These are phyloP conservation scores for Thelonectria discophora DNA, from an alignment of 2,329 filamentous ascomycete genomes.

Conservation along the genomic window DNA sequence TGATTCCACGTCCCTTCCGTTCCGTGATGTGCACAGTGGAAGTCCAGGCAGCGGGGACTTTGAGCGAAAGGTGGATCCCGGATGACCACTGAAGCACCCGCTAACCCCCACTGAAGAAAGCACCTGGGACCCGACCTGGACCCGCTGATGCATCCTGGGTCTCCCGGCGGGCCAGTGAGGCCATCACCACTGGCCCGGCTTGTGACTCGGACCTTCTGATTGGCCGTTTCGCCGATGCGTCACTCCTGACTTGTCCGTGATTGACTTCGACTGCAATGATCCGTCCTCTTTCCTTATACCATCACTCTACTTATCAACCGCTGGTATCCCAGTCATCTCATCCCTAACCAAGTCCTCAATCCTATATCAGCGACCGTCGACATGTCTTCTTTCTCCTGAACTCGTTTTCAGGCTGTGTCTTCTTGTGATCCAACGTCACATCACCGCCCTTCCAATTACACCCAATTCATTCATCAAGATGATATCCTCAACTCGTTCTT, in stretches of 20 bases:
- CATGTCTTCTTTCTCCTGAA: constrained; percentile 38
- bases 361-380: constrained; percentile 19
- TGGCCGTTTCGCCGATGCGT: constrained; percentile 40
- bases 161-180: constrained; percentile 30
- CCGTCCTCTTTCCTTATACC: background rate
- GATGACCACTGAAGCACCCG: constrained; percentile 7
- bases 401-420: constrained; percentile 30
- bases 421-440: constrained; percentile 34
- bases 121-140: constrained; percentile 1
- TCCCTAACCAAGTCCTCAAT: background rate
- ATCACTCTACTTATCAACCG: constrained; percentile 1
- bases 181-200: constrained; percentile 30
- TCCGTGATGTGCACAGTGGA: constrained; percentile 12
- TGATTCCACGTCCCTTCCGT: background rate
- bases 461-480: constrained; percentile 35
- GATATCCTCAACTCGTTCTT: constrained; percentile 36
- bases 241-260: constrained; percentile 38
- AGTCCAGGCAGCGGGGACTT: background rate
- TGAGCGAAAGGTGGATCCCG: background rate
- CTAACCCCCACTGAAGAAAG: background rate
- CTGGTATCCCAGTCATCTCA: background rate
- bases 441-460: constrained; percentile 23
- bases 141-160: background rate
- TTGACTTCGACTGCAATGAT: constrained; percentile 7
- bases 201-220: constrained; percentile 32